Evolutionary conservation across 768 basidiomycete genomes (phyloP), one percentile per base, ranked within the genome.

Genomic region (Leccinum rimulosum): DNA sequence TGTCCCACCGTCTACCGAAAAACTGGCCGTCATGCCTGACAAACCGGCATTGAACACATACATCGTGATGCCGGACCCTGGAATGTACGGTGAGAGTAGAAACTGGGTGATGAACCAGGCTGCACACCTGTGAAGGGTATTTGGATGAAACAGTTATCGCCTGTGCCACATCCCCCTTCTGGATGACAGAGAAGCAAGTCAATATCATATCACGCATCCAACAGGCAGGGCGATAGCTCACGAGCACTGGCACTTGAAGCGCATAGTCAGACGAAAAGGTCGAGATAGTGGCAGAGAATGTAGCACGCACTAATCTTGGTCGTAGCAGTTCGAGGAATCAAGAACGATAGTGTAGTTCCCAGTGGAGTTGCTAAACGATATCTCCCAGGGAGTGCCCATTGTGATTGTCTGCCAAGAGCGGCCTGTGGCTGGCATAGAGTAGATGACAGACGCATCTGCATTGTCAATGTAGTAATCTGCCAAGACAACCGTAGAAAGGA

Each of bases 61-160:
- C 56, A 71, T 67, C 36, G 65, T 58, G 51, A 70, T 67, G 9
- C 69, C 70, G 0, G 69, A 67, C 19, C 69, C 69, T 69, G 7
- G 17, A 31, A 50, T 35, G 10, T n/a, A 43, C 0, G 19, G 14
- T 62, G 22, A 58, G 22, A 28, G 6, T 17, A 27, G 25, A 0
- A 30, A 36, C 15, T 36, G 5, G 14, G 2, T 2, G n/a, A 38
- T 48, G 4, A 33, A 54, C 25, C 6, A 25, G 40, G 2, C 4
- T 30, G 9, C 58, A 17, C 53, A 64, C 69, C 68, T 45, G 11
- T 56, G 31, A 69, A 71, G 51, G 68, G 69, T 19, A 70, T 54
- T 40, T 61, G n/a, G 31, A 70, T 31, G 10, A n/a, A 54, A 25
- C 69, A 70, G 25, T 58, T 53, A 4, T 70, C 61, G 12, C 5